A percentile compares a stretch with the other conserved stretches of the same genome.
These are phyloP conservation scores for Physcomitrium patens DNA, from an alignment of 225 moss, liverwort and hornwort genomes.

Conservation along the genomic window DNA sequence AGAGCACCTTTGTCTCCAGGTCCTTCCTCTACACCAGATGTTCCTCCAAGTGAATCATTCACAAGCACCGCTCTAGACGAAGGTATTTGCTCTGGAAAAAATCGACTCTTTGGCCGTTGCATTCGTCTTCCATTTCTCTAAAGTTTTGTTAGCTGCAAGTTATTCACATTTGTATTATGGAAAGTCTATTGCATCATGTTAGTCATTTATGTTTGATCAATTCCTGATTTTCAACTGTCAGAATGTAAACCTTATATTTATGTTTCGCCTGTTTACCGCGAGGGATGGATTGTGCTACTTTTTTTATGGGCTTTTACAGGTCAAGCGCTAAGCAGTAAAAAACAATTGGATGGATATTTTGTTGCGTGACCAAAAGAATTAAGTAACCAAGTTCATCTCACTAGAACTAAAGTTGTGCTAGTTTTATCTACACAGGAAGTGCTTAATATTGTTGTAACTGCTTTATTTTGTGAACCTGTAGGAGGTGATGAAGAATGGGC, in stretches of 20 bases:
- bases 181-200: background rate
- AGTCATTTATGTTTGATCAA: background rate
- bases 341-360: slow-evolving; percentile 6
- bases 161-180: background rate
- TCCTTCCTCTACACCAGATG: slow-evolving; percentile 72
- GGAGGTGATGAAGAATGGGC: slow-evolving; percentile 92
- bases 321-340: background rate
- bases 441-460: slow-evolving; percentile 11
- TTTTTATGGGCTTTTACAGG: background rate
- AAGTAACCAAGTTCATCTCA: background rate
- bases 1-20: slow-evolving; percentile 83
- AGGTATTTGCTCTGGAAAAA: slow-evolving; percentile 42
- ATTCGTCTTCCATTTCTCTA: slow-evolving; percentile 1
- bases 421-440: background rate
- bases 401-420: background rate
- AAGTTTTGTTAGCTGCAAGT: slow-evolving; percentile 5
- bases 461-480: slow-evolving; percentile 33
- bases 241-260: background rate
- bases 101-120: background rate
- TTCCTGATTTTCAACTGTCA: slow-evolving; percentile 2
- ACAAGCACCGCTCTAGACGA: slow-evolving; percentile 68
- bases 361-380: background rate
- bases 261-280: background rate
- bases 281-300: slow-evolving; percentile 1
- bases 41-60: slow-evolving; percentile 67